These are phyloP conservation scores for Schizophyllum amplum DNA, from an alignment of 1,284 basidiomycete genomes.

Conservation along the genomic window DNA sequence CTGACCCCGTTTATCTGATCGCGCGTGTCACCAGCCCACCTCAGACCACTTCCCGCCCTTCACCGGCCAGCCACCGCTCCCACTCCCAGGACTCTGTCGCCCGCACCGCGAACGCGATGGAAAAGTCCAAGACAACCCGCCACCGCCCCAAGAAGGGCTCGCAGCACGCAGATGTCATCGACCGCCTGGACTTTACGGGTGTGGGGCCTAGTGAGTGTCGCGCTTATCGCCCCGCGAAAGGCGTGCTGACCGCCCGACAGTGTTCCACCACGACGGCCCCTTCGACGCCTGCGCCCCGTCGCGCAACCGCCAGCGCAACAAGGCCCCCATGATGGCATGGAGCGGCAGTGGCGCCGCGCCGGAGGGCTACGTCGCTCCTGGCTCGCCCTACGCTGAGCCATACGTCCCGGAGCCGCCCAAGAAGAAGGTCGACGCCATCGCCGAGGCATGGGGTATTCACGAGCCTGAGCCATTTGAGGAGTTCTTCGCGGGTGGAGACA, in stretches of 20 bases:
- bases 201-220: constrained; percentile 64
- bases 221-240: constrained; percentile 11
- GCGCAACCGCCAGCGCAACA: constrained; percentile 68
- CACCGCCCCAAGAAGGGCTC: constrained; percentile 54
- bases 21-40: constrained; percentile 16
- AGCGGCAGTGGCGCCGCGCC: constrained; percentile 33
- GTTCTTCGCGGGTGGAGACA: constrained; percentile 63
- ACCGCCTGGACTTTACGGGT: constrained; percentile 38
- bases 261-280: constrained; percentile 84
- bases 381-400: not conserved
- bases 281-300: constrained; percentile 85
- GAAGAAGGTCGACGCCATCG: constrained; percentile 73
- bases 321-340: constrained; percentile 79
- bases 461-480: constrained; percentile 84
- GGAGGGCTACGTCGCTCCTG: not conserved
- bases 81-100: constrained; percentile 61
- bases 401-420: constrained; percentile 57
- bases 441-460: constrained; percentile 83
- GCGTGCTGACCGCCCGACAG: constrained; percentile 26
- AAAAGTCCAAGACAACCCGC: constrained; percentile 34
- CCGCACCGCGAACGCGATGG: constrained; percentile 36
- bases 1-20: constrained; percentile 7
- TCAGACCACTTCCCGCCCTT: constrained; percentile 19
- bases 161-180: constrained; percentile 42
- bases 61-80: constrained; percentile 45